These are phyloP conservation scores for Pseudogymnoascus sp. DNA, from an alignment of 2,329 filamentous ascomycete genomes.

Conservation along the genomic window DNA sequence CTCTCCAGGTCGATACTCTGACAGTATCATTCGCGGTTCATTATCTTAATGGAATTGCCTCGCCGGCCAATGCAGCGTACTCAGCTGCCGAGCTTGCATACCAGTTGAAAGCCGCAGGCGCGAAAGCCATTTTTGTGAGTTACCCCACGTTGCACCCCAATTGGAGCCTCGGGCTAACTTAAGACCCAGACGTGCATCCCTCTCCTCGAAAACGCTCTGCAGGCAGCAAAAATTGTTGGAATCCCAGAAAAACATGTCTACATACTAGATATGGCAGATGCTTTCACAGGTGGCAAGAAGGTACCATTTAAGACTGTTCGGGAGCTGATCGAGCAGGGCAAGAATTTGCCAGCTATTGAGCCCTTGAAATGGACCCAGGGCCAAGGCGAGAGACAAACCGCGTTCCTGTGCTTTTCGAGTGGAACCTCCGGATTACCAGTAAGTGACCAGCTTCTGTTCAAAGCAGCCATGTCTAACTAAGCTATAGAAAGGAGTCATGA, in stretches of 20 bases:
- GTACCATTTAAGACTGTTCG: slow-evolving; percentile 52
- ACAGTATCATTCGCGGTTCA: slow-evolving; percentile 67
- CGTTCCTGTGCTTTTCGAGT: slow-evolving; percentile 72
- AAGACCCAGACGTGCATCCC: slow-evolving; percentile 48
- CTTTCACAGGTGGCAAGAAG: slow-evolving; percentile 28
- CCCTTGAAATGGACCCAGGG: slow-evolving; percentile 49
- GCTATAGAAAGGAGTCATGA: slow-evolving; percentile 69
- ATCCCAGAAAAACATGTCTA: slow-evolving; percentile 58
- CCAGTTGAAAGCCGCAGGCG: slow-evolving; percentile 59
- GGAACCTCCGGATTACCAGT: slow-evolving; percentile 75
- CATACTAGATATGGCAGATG: slow-evolving; percentile 53
- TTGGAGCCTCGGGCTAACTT: background rate
- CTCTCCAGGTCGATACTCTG: slow-evolving; percentile 56
- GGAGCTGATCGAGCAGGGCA: slow-evolving; percentile 54
- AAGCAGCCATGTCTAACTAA: background rate
- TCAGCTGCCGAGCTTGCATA: slow-evolving; percentile 60
- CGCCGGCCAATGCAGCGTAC: slow-evolving; percentile 68
- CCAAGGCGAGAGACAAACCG: slow-evolving; percentile 55
- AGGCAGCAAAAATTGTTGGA: slow-evolving; percentile 53
- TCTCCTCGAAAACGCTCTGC: slow-evolving; percentile 54
- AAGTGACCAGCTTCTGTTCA: slow-evolving; percentile 22
- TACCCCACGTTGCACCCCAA: background rate
- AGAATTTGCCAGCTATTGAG: slow-evolving; percentile 40
- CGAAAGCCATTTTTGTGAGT: slow-evolving; percentile 53
- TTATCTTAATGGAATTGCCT: slow-evolving; percentile 59